Percentiles rank a stretch among this genome's conserved stretches.
phyloP scores from a whole-genome alignment of 495 filamentous ascomycete genomes.

The Polyplosphaeria fusca region DNA sequence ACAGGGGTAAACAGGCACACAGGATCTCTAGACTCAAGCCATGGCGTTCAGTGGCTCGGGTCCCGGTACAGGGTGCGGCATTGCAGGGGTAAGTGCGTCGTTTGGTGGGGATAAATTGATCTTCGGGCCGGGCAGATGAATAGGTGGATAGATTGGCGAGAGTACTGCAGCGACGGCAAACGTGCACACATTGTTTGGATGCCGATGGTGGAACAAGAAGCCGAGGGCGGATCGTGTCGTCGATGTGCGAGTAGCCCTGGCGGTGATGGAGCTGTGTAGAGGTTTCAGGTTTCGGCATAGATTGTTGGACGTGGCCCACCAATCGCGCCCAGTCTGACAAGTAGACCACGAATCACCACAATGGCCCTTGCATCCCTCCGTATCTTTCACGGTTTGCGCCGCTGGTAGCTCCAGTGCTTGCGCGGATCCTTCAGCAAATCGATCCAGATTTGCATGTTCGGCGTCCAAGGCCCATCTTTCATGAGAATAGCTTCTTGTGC shows the following conservation, averaged over 20 bases:
- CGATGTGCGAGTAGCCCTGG: not conserved
- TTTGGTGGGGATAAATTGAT: too few species aligned
- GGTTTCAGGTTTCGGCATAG: not conserved
- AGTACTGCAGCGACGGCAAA: too few species aligned
- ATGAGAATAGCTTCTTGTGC: slow-evolving; percentile 32
- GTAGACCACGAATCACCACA: not conserved
- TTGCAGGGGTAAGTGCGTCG: too few species aligned
- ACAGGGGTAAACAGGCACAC: too few species aligned
- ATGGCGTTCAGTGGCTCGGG: too few species aligned
- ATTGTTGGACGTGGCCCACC: not conserved
- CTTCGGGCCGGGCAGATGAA: too few species aligned
- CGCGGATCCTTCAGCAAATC: slow-evolving; percentile 18
- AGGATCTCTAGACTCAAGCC: too few species aligned
- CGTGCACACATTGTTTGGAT: too few species aligned
- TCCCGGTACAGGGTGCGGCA: too few species aligned
- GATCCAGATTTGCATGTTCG: slow-evolving; percentile 23
- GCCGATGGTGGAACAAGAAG: not conserved
- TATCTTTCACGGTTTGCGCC: not conserved
- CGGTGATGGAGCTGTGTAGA: not conserved
- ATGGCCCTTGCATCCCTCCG: not conserved
- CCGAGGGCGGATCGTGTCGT: not conserved
- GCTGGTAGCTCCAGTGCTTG: slow-evolving; percentile 26
- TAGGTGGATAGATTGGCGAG: too few species aligned
- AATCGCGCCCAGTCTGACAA: not conserved
- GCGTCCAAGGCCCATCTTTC: slow-evolving; percentile 38